A percentile compares a stretch with the other conserved stretches of the same genome.
Evolutionary conservation across 768 basidiomycete species (phyloP).

Genomic region (Clitopilus passeckerianus): DNA sequence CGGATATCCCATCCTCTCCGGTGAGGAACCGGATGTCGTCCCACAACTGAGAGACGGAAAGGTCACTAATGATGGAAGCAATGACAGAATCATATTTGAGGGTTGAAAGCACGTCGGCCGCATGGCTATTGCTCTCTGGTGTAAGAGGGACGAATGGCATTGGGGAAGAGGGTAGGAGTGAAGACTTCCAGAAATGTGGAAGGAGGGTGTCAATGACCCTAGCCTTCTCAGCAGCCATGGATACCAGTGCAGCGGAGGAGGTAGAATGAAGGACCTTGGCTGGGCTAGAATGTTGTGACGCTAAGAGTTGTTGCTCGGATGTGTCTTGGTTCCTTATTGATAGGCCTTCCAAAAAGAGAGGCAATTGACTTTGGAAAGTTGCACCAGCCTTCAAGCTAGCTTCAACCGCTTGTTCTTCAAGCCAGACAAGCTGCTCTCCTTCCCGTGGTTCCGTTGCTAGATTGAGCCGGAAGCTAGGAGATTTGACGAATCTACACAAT

Average conservation of each 20-base stretch:
- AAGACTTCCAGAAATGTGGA: constrained; percentile 73
- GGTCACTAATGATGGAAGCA: constrained; percentile 61
- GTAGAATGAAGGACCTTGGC: constrained; percentile 30
- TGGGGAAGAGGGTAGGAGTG: constrained; percentile 50
- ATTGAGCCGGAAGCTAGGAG: constrained; percentile 16
- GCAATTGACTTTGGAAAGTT: constrained; percentile 24
- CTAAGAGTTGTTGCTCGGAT: not conserved
- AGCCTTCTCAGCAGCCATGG: constrained; percentile 36
- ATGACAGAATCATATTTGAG: constrained; percentile 69
- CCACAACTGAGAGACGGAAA: constrained; percentile 62
- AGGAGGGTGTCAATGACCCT: constrained; percentile 52
- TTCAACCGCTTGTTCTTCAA: constrained; percentile 53
- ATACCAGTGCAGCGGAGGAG: constrained; percentile 41
- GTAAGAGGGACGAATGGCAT: constrained; percentile 53
- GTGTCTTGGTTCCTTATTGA: constrained; percentile 3
- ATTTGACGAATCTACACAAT: not conserved
- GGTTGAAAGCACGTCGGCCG: constrained; percentile 50
- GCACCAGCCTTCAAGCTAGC: constrained; percentile 25
- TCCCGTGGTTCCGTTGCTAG: constrained; percentile 14
- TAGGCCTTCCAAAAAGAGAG: constrained; percentile 27
- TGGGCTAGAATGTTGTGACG: not conserved
- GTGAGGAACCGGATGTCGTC: constrained; percentile 79
- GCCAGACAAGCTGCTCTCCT: constrained; percentile 50
- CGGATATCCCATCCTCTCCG: constrained; percentile 72
- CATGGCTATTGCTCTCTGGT: constrained; percentile 42